Conservation (phyloP, 2,329 filamentous ascomycete genomes). For the Hirsutella rhossiliensis region DNA sequence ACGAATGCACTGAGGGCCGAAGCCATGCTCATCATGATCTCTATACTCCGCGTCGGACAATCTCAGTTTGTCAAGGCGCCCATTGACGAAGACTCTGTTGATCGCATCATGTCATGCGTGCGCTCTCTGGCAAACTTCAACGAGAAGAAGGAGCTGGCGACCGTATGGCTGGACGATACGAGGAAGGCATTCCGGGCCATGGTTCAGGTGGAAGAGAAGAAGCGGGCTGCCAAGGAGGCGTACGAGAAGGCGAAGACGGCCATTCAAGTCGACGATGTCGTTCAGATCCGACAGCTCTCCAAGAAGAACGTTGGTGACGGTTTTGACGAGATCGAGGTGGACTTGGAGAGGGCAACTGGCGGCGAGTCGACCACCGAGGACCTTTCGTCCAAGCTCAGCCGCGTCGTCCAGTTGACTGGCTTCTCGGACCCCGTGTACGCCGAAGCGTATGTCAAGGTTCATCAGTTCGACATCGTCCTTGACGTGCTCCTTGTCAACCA, state of each 20-base stretch:
- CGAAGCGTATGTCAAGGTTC: slow-evolving; percentile 97
- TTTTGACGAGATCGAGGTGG: slow-evolving; percentile 73
- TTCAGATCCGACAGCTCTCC: slow-evolving; percentile 82
- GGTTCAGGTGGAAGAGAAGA: slow-evolving; percentile 96
- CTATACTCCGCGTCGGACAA: slow-evolving; percentile 92
- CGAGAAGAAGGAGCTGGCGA: slow-evolving; percentile 80
- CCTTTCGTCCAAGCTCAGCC: slow-evolving; percentile 83
- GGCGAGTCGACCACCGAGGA: slow-evolving; percentile 78
- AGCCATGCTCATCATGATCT: slow-evolving; percentile 99
- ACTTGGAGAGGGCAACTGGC: slow-evolving; percentile 88
- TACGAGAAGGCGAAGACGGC: slow-evolving; percentile 87
- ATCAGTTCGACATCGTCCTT: slow-evolving; percentile 96
- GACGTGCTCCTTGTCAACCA: slow-evolving; percentile 97
- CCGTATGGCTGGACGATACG: slow-evolving; percentile 88
- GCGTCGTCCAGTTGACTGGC: slow-evolving; percentile 92
- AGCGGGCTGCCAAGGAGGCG: slow-evolving; percentile 88
- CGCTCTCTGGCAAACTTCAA: slow-evolving; percentile 83
- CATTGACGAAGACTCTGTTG: slow-evolving; percentile 96
- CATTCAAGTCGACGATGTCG: slow-evolving; percentile 89
- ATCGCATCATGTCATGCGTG: slow-evolving; percentile 96
- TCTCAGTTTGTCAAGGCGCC: slow-evolving; percentile 97
- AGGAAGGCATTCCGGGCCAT: slow-evolving; percentile 92
- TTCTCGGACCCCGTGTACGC: slow-evolving; percentile 98
- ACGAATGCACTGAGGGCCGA: slow-evolving; percentile 93
- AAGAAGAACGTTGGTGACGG: slow-evolving; percentile 82